Evolutionary conservation across 495 filamentous ascomycete genomes (phyloP), one percentile per base, ranked within the genome.

Genomic region (Cetradonia linearis): DNA sequence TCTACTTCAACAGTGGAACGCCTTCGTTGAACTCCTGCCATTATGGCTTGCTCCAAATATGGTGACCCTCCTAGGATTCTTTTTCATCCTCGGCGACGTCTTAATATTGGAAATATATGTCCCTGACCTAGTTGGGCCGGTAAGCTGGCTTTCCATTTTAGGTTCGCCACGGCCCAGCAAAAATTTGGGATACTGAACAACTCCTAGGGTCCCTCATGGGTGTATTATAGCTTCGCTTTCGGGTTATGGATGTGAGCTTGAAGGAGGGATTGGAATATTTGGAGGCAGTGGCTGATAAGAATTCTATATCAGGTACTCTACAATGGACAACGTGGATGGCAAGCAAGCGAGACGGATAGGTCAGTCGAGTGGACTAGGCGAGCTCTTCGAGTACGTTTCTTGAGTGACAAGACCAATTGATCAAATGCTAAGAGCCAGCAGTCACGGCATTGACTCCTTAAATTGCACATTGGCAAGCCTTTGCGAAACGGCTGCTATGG

Each of bases 21-120:
- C 86, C 53, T 93, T 93, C 66, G 94, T 96, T 62, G 83, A 95
- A 70, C 71, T 97, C 36, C 72, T 98, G 64, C 93, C 93, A 59
- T 72, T 95, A 81, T 98, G 91, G 90, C 78, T 98, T 36, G 94
- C 94, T 14, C 93, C 93, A 9, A 98, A 98, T 70, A 91, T 95
- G 82, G 92, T 98, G 38, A 98, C 93, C 64, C 82, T 98, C 10
- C 70, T 98, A 27, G 93, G 93, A 59, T 97, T 98, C 81, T 82
- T 87, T 73, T 97, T 88, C 74, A 95, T 98, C 65, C 75, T 98
- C 16, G 81, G 74, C 52, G 96, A 98, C 69, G 86, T 98, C 58
- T 82, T 78, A 52, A 76, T 91, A 55, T 77, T 96, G 58, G 83
- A 86, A 53, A 76, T 94, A 44, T 86, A 82, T 66, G 86, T 97